A percentile compares a stretch with the other conserved stretches of the same genome.
These are phyloP conservation scores for Lachancea meyersii DNA, from an alignment of 805 yeast species.

Conservation along the genomic window DNA sequence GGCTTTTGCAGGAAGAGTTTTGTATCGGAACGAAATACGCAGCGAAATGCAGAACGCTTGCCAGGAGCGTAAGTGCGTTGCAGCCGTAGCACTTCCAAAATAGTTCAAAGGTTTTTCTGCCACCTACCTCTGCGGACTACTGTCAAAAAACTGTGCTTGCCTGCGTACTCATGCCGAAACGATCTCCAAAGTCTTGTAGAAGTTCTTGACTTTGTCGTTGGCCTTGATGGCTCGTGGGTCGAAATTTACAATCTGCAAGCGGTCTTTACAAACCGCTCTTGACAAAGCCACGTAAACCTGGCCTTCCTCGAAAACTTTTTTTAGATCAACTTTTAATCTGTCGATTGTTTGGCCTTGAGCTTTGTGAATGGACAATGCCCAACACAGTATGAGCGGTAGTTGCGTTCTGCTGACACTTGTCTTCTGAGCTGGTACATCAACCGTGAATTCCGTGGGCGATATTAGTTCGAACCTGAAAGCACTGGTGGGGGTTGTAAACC, in stretches of 20 bases:
- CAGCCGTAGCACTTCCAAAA: too few species aligned
- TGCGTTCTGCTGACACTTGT: conserved; percentile 43
- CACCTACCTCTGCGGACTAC: too few species aligned
- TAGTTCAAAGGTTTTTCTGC: too few species aligned
- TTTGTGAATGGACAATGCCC: conserved; percentile 82
- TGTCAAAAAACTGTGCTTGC: too few species aligned
- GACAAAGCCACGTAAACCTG: conserved; percentile 81
- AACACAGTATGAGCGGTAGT: conserved; percentile 64
- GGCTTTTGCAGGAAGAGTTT: background rate
- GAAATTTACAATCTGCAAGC: conserved; percentile 61
- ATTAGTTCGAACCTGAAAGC: conserved; percentile 32
- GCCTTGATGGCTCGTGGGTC: conserved; percentile 51
- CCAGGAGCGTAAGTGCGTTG: too few species aligned
- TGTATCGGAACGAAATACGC: background rate
- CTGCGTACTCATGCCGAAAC: background rate
- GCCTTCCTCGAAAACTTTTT: conserved; percentile 67
- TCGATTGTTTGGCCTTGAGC: conserved; percentile 80
- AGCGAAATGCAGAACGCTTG: too few species aligned
- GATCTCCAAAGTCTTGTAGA: conserved; percentile 45
- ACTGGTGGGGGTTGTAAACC: conserved; percentile 24
- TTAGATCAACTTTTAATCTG: conserved; percentile 61
- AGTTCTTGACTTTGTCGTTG: conserved; percentile 52
- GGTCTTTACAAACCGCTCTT: conserved; percentile 64
- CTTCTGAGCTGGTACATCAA: conserved; percentile 33
- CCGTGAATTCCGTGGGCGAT: conserved; percentile 35